These are phyloP conservation scores for Salix koriyanagi DNA, from an alignment of 345 rosid genomes.

Conservation along the genomic window DNA sequence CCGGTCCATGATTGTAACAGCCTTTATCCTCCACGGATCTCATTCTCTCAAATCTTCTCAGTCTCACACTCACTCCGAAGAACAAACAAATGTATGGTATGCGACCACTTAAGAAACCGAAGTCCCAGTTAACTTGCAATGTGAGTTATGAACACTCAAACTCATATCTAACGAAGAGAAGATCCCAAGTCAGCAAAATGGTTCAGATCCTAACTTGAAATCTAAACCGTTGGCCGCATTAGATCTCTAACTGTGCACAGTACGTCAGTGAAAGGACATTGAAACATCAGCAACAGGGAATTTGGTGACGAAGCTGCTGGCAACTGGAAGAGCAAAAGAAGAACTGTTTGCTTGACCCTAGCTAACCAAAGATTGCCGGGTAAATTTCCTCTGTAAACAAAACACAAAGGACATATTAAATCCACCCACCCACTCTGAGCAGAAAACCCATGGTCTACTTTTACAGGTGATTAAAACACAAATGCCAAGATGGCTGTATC, in stretches of 20 bases:
- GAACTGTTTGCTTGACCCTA: neutral
- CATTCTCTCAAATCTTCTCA: slow-evolving; percentile 35
- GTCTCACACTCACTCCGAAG: slow-evolving; percentile 8
- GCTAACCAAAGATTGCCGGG: slow-evolving; percentile 1
- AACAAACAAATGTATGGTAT: neutral
- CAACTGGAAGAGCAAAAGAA: neutral
- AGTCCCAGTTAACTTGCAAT: slow-evolving; percentile 1
- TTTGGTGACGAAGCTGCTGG: no score
- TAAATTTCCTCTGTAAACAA: slow-evolving; percentile 5
- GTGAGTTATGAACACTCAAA: neutral
- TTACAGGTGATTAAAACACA: slow-evolving; percentile 11
- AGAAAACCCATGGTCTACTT: neutral
- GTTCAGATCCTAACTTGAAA: slow-evolving; percentile 5
- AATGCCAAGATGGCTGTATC: slow-evolving; percentile 5
- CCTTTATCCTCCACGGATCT: slow-evolving; percentile 68
- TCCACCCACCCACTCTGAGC: neutral
- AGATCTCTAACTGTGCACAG: neutral
- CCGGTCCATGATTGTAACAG: slow-evolving; percentile 40
- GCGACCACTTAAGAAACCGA: slow-evolving; percentile 7
- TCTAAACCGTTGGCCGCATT: neutral
- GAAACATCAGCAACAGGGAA: neutral
- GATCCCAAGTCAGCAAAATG: neutral
- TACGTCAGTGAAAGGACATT: neutral
- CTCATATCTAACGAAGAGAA: neutral
- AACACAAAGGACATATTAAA: slow-evolving; percentile 12